Evolutionary conservation across 1,284 basidiomycete species (phyloP).

Genomic region (Ceratobasidium sp.): DNA sequence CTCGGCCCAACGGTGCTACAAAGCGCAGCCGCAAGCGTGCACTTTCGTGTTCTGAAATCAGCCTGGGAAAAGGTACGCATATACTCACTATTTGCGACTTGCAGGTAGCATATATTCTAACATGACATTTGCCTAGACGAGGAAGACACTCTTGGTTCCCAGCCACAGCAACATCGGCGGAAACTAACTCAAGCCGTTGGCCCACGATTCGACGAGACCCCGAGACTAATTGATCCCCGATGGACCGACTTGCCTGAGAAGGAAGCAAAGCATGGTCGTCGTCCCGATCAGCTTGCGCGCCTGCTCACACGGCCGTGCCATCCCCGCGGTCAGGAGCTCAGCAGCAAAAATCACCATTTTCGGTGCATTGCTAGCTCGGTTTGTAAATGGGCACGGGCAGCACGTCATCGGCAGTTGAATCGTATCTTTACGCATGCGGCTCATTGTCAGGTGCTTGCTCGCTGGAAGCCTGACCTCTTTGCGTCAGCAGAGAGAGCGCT

Average conservation of each 20-base stretch:
- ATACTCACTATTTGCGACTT: neutral
- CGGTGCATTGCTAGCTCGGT: conserved; percentile 14
- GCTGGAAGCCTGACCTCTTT: conserved; percentile 6
- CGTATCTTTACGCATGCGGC: neutral
- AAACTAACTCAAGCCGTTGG: neutral
- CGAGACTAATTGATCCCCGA: neutral
- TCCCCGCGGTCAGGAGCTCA: neutral
- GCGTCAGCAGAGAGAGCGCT: conserved; percentile 10
- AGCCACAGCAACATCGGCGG: neutral
- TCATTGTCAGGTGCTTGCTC: neutral
- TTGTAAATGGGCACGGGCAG: neutral
- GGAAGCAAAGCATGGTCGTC: neutral
- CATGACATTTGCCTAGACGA: neutral
- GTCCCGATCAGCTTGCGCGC: neutral
- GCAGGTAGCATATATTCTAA: neutral
- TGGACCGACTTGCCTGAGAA: conserved; percentile 2
- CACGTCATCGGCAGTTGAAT: neutral
- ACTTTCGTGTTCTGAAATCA: neutral
- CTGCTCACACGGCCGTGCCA: conserved; percentile 5
- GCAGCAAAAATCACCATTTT: neutral
- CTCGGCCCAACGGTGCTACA: neutral
- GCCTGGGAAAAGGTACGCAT: neutral
- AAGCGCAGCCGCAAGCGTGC: neutral
- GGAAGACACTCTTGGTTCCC: neutral
- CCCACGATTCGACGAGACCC: conserved; percentile 2